Evolutionary conservation across 331 rosid genomes (phyloP), one percentile per base, ranked within the genome.

Genomic region (Cydonia oblonga): DNA sequence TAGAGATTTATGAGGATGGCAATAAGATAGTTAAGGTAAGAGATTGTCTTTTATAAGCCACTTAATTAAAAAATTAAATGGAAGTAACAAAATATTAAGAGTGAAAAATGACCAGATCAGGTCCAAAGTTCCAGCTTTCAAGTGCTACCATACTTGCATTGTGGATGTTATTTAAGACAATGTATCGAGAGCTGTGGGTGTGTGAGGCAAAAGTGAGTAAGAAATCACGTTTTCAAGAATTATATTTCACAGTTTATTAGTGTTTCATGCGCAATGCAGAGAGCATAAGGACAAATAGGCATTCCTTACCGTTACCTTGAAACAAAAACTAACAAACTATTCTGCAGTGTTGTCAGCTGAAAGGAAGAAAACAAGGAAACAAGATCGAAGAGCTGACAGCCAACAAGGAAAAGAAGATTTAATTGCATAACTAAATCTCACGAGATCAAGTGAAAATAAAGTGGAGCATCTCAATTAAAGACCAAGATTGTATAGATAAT

Each of bases 291-390:
- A 63, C 69, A 76, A 72, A 67, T 68, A 76, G 85, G 79, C 76
- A 82, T 61, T 57, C 83, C 76, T 82, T 86, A 83, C 72, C 76
- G 79, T 93, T 89, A 89, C 89, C 98, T 87, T 89, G 68, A 80
- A 73, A 86, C 85, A 77, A 87, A 84, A 86, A 81, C 32, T 71
- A 80, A 88, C 80, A 80, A 76, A 81, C 80, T 84, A 85, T 84
- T 74, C 88, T 84, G 70, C 24, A 74, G 82, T 82, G 80, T 64
- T 79, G 80, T 75, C 85, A 79, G 83, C 88, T 82, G 86, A 87
- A 82, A 84, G 65, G 82, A 80, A 65, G 82, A 66, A 79, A 74
- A 60, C 70, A 61, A 79, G 80, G 22, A 26, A 59, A 70, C 78
- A 80, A 53, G 81, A 71, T 81, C 81, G 82, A 83, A 79, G 58